Base-by-base conservation (phyloP, 2,329 filamentous ascomycete species). In the Fusarium guadeloupense region DNA sequence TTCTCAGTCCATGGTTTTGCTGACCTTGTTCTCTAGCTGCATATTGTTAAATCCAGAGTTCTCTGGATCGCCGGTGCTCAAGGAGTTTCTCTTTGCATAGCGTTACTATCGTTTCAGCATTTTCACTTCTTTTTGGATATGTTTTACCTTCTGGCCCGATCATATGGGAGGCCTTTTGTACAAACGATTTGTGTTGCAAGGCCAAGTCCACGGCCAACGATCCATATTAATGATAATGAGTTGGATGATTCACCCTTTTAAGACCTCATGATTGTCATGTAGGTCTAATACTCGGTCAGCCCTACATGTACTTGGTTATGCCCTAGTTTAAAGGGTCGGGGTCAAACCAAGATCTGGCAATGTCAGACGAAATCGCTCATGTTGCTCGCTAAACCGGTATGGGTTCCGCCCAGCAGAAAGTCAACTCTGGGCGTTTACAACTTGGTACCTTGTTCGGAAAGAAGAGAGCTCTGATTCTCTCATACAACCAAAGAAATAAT, bases 1-100 rank as follows among this genome's bases (percentile, higher is more conserved):
- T 19, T 13, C 14, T 13, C 9, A 25, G n/a, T 6, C 12, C 19
- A 28, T 19, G 26, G 30, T 17, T 45, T 41, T 57, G 25, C 69
- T 67, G 16, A 72, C 45, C 37, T 13, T 35, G 14, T 13, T 17
- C 43, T 16, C 9, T 71, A 96, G 92, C 73, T 97, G 93, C 77
- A 89, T 97, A 59, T 78, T 98, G 64, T 79, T 97, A 25, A 97
- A 97, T 74, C 94, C 94, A 0, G 93, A 97, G 75, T 97, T 97
- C 72, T 91, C 93, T 28, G 90, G 91, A 10, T 95, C 92, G n/a
- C 91, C 93, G 0, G 87, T 97, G 3, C 81, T 97, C 37, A 96
- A 95, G 73, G 92, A 96, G 54, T 97, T 97, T 72, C 82, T 97
- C 44, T 95, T 96, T 74, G 81, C 81, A 46, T 85, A 81, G 43